Evolutionary conservation across 2,329 filamentous ascomycete genomes (phyloP).

Genomic region (Beauveria pseudobassiana): DNA sequence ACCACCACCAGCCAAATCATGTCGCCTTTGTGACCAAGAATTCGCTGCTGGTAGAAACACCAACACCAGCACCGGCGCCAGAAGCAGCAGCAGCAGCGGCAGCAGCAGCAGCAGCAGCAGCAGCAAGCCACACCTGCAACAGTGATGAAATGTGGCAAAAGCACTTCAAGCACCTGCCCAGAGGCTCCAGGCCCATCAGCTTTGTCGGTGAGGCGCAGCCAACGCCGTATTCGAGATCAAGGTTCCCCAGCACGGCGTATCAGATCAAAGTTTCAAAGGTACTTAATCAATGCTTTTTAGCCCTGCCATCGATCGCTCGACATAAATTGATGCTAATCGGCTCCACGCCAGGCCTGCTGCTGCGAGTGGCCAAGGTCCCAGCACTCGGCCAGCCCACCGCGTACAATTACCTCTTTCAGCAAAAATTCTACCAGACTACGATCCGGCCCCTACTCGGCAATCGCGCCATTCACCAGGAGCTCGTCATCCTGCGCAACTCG

Average conservation of each 20-base stretch:
- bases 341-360: slow-evolving; percentile 23
- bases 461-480: slow-evolving; percentile 29
- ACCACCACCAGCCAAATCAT: neutral
- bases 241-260: slow-evolving; percentile 26
- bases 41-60: neutral
- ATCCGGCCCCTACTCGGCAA: slow-evolving; percentile 28
- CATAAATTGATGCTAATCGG: slow-evolving; percentile 5
- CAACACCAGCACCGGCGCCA: neutral
- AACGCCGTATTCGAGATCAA: slow-evolving; percentile 65
- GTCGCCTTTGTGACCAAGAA: slow-evolving; percentile 15
- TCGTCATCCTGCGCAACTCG: slow-evolving; percentile 29
- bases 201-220: slow-evolving; percentile 61
- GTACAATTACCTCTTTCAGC: slow-evolving; percentile 31
- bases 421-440: slow-evolving; percentile 27
- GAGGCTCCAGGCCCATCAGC: slow-evolving; percentile 26
- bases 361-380: slow-evolving; percentile 33
- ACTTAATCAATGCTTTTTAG: neutral
- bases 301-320: neutral
- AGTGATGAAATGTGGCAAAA: slow-evolving; percentile 9
- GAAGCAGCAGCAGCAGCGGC: too few species aligned
- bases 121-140: neutral
- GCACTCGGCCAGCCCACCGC: slow-evolving; percentile 22
- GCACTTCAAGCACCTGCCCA: slow-evolving; percentile 25
- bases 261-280: slow-evolving; percentile 28
- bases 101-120: neutral